phyloP scores from a whole-genome alignment of 176 grass and related monocot species.

The Oryza meyeriana region DNA sequence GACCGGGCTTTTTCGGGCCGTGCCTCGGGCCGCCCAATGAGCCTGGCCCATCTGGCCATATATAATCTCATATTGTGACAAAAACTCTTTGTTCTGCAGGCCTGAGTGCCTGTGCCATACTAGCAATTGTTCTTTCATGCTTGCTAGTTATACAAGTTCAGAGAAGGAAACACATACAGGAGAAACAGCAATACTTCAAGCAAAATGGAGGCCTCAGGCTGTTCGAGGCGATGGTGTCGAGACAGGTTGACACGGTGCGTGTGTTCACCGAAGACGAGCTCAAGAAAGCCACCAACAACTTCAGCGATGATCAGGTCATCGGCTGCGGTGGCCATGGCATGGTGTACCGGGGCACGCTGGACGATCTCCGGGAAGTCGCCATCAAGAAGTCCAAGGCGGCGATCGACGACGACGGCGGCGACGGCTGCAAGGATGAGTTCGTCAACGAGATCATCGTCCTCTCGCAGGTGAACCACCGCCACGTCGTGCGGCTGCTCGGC shows the following conservation, averaged over 20 bases:
- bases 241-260: not conserved
- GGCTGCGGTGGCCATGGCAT: slow-evolving; percentile 12
- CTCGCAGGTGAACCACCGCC: slow-evolving; percentile 38
- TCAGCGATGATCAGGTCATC: not conserved
- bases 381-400: slow-evolving; percentile 17
- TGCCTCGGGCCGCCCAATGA: no score
- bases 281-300: slow-evolving; percentile 28
- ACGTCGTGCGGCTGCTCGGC: slow-evolving; percentile 28
- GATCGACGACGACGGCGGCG: not conserved
- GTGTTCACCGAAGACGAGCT: not conserved
- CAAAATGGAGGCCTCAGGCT: not conserved
- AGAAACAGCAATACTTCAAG: not conserved
- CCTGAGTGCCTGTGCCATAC: not conserved
- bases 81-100: not conserved
- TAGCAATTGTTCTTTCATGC: not conserved
- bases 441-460: slow-evolving; percentile 37
- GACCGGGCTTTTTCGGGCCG: no score
- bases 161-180: not conserved
- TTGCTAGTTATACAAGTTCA: not conserved
- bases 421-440: slow-evolving; percentile 4
- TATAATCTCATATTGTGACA: not conserved
- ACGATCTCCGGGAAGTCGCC: not conserved
- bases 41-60: no score
- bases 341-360: slow-evolving; percentile 9
- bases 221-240: not conserved